phyloP scores from a whole-genome alignment of 2,329 filamentous ascomycete genomes.

The Penicillium sp. region DNA sequence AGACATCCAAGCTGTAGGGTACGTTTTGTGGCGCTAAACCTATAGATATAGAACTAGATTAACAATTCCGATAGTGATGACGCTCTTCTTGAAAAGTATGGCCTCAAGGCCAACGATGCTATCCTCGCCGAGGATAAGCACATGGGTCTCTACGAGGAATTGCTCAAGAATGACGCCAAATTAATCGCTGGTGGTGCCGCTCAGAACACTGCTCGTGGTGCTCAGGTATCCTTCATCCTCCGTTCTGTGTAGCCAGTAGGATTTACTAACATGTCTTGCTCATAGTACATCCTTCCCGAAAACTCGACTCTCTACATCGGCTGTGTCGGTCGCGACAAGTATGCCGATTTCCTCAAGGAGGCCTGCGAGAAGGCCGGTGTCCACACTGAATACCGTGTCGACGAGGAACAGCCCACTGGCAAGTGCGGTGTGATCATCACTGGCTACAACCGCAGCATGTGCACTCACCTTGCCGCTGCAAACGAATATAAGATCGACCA shows the following conservation, averaged over 20 bases:
- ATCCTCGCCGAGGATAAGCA: constrained; percentile 96
- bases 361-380: constrained; percentile 88
- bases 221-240: constrained; percentile 61
- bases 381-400: constrained; percentile 92
- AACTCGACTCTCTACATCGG: constrained; percentile 94
- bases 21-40: constrained; percentile 34
- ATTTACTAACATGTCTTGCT: constrained; percentile 19
- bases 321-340: constrained; percentile 94
- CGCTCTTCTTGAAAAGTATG: constrained; percentile 88
- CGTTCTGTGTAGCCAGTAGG: not conserved
- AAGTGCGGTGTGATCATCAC: constrained; percentile 97
- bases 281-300: constrained; percentile 82
- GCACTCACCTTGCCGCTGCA: constrained; percentile 92
- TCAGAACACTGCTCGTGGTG: constrained; percentile 95
- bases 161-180: constrained; percentile 85
- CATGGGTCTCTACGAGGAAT: constrained; percentile 84
- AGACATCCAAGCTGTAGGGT: constrained; percentile 89
- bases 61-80: constrained; percentile 64
- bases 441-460: constrained; percentile 91
- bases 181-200: constrained; percentile 95
- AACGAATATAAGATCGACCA: constrained; percentile 97
- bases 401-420: constrained; percentile 81
- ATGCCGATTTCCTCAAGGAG: constrained; percentile 83
- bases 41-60: constrained; percentile 8
- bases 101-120: constrained; percentile 92